Percentiles rank a stretch among this genome's conserved stretches.
phyloP scores from a whole-genome alignment of 2,329 filamentous ascomycete genomes.

The Rhinocladiella mackenziei region DNA sequence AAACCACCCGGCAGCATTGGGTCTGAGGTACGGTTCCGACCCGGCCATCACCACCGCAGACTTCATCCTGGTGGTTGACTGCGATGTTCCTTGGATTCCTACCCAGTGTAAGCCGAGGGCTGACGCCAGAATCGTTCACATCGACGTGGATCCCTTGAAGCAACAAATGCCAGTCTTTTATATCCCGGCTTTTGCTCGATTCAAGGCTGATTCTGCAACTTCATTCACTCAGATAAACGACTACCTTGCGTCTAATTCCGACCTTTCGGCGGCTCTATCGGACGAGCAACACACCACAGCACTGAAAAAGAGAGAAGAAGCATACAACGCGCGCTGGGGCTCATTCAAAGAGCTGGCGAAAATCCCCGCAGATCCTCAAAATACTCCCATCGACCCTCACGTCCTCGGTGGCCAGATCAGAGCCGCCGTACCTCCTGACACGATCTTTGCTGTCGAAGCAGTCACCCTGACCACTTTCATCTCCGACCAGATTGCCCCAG shows the following conservation, averaged over 20 bases:
- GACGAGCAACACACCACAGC: slow-evolving; percentile 34
- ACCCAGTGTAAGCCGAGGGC: slow-evolving; percentile 61
- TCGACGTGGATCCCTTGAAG: slow-evolving; percentile 66
- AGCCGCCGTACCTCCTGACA: slow-evolving; percentile 56
- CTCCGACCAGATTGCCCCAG: slow-evolving; percentile 66
- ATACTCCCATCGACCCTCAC: slow-evolving; percentile 58
- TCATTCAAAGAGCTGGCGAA: slow-evolving; percentile 55
- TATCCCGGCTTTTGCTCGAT: slow-evolving; percentile 61
- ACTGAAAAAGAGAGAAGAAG: slow-evolving; percentile 42
- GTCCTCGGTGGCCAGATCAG: slow-evolving; percentile 57
- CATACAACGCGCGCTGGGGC: slow-evolving; percentile 57
- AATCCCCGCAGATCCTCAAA: slow-evolving; percentile 50
- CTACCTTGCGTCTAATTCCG: slow-evolving; percentile 51
- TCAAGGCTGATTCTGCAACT: slow-evolving; percentile 61
- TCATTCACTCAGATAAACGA: slow-evolving; percentile 66
- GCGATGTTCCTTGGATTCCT: slow-evolving; percentile 91
- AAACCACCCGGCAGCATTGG: slow-evolving; percentile 55
- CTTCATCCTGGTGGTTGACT: slow-evolving; percentile 79
- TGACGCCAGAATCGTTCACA: slow-evolving; percentile 58
- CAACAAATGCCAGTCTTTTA: slow-evolving; percentile 72
- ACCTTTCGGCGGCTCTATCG: slow-evolving; percentile 41
- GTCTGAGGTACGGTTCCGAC: slow-evolving; percentile 70
- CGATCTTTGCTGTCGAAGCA: slow-evolving; percentile 73
- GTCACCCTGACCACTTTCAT: slow-evolving; percentile 68
- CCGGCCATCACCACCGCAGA: slow-evolving; percentile 72